phyloP scores from a whole-genome alignment of 192 early-diverging fungal species.

The Coemansia sp. region DNA sequence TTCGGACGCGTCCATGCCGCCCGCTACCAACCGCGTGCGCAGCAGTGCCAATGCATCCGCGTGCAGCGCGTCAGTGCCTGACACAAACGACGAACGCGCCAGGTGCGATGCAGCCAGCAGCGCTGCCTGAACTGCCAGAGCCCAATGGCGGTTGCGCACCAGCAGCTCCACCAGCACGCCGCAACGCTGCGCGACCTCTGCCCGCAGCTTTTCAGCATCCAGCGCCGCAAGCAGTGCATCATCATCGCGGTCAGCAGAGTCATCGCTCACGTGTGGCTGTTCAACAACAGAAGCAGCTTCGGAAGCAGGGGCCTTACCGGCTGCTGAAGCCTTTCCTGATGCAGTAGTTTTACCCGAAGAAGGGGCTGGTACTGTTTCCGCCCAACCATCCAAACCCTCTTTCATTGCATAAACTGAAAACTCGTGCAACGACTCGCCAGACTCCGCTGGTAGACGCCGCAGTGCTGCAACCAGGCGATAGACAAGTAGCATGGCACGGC shows the following conservation, averaged over 20 bases:
- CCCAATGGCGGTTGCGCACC: constrained; percentile 39
- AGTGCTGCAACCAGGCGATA: constrained; percentile 30
- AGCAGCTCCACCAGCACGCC: constrained; percentile 26
- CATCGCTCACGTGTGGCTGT: background rate
- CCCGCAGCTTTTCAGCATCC: constrained; percentile 18
- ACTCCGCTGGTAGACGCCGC: constrained; percentile 19
- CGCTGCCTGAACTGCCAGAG: constrained; percentile 34
- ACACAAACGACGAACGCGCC: constrained; percentile 33
- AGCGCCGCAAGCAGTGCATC: constrained; percentile 6
- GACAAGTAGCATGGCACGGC: constrained; percentile 52
- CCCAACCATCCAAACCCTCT: background rate
- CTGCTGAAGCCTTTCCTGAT: background rate
- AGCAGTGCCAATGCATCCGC: constrained; percentile 11
- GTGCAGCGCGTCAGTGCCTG: background rate
- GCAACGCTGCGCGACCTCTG: constrained; percentile 23
- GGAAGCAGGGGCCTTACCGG: background rate
- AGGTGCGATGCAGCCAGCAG: constrained; percentile 34
- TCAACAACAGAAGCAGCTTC: background rate
- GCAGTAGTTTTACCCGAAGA: background rate
- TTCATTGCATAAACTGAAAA: background rate
- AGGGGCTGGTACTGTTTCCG: too few species aligned
- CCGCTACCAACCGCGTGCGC: constrained; percentile 23
- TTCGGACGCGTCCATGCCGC: constrained; percentile 32
- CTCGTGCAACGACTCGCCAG: background rate
- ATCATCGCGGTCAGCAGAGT: background rate